Evolutionary conservation across 441 rosid genomes (phyloP), one percentile per base, ranked within the genome.

Genomic region (Arabidopsis lyrata): DNA sequence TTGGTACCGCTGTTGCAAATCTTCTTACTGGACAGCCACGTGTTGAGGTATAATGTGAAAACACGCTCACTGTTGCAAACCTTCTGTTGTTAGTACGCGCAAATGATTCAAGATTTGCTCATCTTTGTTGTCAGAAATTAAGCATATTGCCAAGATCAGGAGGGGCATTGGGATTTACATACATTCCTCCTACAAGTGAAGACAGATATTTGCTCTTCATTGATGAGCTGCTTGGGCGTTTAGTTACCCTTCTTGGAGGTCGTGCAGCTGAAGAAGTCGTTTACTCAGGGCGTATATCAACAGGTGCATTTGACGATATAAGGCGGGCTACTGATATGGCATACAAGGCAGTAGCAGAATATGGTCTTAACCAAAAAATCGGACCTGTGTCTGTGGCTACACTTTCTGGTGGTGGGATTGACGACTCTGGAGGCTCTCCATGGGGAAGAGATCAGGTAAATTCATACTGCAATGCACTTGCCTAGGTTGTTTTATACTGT

Each of bases 131-230:
- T 58, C 81, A 96, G 98, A 96, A 96, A 72, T 76, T 96, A 74
- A 96, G 99, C 88, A 96, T 96, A 82, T 82, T 96, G 84, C 99
- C 98, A 32, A 90, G 99, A 81, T 79, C 99, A 41, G 99, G 99
- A 69, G 99, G 99, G 54, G 96, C 99, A 16, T 78, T 95, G 78
- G 99, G 99, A 35, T 96, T 91, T 77, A 90, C 98, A 14, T 96
- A 93, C 78, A 81, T 70, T 52, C 97, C 97, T 50, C 98, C 99
- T 31, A 78, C 91, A 48, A 84, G 44, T 38, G 99, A 96, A 83
- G 99, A 96, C 73, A 84, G 97, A 73, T 89, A 93, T 85, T 84
- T 96, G 58, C 95, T 93, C 68, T 96, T 96, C 79, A 84, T 96
- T 77, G 99, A 96, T 68, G 99, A 96, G 78, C 77, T 96, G 44